These are phyloP conservation scores for Gyromitra esculenta DNA, from an alignment of 2,329 filamentous ascomycete species.

Conservation along the genomic window DNA sequence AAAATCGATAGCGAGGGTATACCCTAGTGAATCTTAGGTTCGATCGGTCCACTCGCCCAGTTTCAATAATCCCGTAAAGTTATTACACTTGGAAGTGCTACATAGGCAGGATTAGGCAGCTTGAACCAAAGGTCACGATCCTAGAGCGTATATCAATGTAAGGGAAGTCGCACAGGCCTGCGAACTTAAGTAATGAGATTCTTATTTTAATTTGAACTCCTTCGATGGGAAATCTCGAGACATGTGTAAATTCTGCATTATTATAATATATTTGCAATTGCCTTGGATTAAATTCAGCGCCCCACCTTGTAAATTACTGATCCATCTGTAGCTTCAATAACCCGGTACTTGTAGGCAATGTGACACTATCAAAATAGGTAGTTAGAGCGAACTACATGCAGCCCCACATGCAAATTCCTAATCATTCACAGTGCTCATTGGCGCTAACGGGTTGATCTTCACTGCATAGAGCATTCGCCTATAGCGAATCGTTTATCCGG, in stretches of 20 bases:
- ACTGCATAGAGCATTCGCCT: background rate
- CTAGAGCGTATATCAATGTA: background rate
- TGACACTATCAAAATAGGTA: background rate
- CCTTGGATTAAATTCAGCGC: too few relatives aligned
- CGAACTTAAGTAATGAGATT: background rate
- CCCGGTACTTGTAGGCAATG: background rate
- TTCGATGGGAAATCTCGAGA: too few relatives aligned
- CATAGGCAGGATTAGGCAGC: background rate
- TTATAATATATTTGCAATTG: too few relatives aligned
- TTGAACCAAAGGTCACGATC: background rate
- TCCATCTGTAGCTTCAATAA: background rate
- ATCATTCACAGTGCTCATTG: background rate
- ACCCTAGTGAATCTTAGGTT: background rate
- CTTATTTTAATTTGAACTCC: background rate
- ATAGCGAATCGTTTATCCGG: background rate
- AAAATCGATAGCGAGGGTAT: background rate
- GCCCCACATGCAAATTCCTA: background rate
- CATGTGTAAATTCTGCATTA: too few relatives aligned
- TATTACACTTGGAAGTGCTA: background rate
- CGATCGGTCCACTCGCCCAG: background rate
- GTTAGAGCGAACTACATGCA: background rate
- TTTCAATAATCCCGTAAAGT: background rate
- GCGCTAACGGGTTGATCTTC: background rate
- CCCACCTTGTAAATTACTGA: too few relatives aligned
- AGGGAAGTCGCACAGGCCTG: too few relatives aligned